Base-by-base conservation (phyloP, 371 early-diverging fungal species). In the Choanephora cucurbitarum region DNA sequence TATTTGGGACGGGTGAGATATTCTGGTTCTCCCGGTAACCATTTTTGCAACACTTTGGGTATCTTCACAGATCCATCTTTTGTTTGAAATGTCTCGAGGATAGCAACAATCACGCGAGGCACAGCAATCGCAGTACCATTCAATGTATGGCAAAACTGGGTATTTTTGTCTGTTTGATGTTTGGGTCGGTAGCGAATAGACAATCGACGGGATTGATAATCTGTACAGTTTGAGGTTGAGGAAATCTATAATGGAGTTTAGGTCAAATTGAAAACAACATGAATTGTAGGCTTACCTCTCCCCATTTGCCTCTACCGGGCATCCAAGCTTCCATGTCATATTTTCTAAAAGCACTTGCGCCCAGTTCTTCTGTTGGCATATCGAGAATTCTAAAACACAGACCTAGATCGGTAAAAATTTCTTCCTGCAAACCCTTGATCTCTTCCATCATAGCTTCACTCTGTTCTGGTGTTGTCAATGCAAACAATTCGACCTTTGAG, bases 251-350 rank as follows among this genome's bases (percentile, higher is more conserved):
- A 3, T 21, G 0, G 48, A 28, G 15, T 24, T 33, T 14, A 48
- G 32, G 6, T 43, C 9, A 14, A 8, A 24, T n/a, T 3, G 31
- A 44, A n/a, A n/a, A n/a, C n/a, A n/a, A n/a, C n/a, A n/a, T n/a
- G n/a, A n/a, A n/a, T n/a, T n/a, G n/a, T n/a, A n/a, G n/a, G n/a
- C 15, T 60, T 70, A 87, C 86, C 77, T 97, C 97, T 22, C 97
- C 97, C 95, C 95, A 97, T 14, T 62, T 61, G 33, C 80, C 73
- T 37, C 90, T 76, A 1, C 94, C 95, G 1, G 96, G 96, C 91
- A 97, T 90, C 93, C 94, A 95, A 7, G 94, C 95, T 69, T 97
- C 97, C 60, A 97, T 92, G 57, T 97, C 96, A 62, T 86, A 92
- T 59, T 97, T 97, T 34, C 89, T 79, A 69, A 87, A 92, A 0